These are phyloP conservation scores for Monosporascus sp. DNA, from an alignment of 2,329 filamentous ascomycete genomes.

Conservation along the genomic window DNA sequence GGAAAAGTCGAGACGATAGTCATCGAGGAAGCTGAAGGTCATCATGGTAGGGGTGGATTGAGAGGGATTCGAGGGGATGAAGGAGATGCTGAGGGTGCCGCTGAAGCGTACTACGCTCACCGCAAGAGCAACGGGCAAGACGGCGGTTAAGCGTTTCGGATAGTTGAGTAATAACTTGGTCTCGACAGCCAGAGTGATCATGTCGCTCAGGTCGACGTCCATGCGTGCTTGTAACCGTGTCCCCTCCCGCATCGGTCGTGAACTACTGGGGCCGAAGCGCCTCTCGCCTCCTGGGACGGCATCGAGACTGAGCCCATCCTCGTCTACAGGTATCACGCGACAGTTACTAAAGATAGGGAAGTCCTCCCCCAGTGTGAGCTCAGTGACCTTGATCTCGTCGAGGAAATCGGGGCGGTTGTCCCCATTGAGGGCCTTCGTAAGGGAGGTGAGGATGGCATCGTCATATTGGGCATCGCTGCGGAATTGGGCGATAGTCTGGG, in stretches of 20 bases:
- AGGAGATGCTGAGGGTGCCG: constrained; percentile 87
- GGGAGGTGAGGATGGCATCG: constrained; percentile 78
- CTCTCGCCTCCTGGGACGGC: constrained; percentile 33
- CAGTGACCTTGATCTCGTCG: constrained; percentile 88
- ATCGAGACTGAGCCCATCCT: constrained; percentile 61
- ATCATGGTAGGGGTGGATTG: constrained; percentile 78
- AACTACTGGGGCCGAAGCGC: constrained; percentile 45
- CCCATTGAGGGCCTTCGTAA: constrained; percentile 86
- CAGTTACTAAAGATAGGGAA: constrained; percentile 99
- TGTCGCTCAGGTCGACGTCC: constrained; percentile 95
- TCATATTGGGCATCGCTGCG: constrained; percentile 88
- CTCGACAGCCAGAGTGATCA: constrained; percentile 90
- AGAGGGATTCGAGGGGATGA: constrained; percentile 70
- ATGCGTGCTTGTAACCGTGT: constrained; percentile 85
- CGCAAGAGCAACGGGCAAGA: constrained; percentile 84
- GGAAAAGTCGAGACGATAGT: constrained; percentile 79
- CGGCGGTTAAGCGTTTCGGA: constrained; percentile 80
- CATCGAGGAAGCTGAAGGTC: constrained; percentile 88
- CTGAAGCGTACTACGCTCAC: constrained; percentile 93
- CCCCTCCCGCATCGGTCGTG: constrained; percentile 51
- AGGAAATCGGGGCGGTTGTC: constrained; percentile 82
- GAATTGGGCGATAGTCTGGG: constrained; percentile 94
- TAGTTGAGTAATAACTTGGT: constrained; percentile 94
- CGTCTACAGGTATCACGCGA: constrained; percentile 84
- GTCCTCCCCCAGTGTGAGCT: constrained; percentile 90